Evolutionary conservation across 768 basidiomycete genomes (phyloP).

Genomic region (Leucocoprinus leucothites): DNA sequence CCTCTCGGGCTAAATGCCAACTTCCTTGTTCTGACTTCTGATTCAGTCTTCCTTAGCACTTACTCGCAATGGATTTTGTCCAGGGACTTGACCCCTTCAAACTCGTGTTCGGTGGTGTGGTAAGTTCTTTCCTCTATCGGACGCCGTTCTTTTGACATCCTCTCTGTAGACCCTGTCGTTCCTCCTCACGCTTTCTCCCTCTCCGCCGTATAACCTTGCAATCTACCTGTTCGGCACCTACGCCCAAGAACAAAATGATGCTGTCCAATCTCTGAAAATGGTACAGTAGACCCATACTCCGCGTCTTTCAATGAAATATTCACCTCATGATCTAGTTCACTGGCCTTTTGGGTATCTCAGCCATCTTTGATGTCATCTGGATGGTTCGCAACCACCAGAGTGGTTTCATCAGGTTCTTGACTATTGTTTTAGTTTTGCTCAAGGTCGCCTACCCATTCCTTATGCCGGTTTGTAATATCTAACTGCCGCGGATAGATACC

Average conservation of each 20-base stretch:
- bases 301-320: constrained; percentile 1
- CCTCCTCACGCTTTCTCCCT: constrained; percentile 46
- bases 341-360: constrained; percentile 56
- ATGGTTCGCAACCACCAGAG: constrained; percentile 52
- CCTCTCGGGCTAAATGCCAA: not conserved
- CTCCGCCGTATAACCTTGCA: constrained; percentile 78
- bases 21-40: not conserved
- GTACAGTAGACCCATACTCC: constrained; percentile 33
- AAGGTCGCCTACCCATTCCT: constrained; percentile 39
- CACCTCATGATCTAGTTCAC: constrained; percentile 47
- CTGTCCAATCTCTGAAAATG: constrained; percentile 57
- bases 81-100: constrained; percentile 72
- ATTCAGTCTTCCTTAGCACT: constrained; percentile 8
- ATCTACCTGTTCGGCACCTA: constrained; percentile 77
- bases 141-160: not conserved
- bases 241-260: constrained; percentile 67
- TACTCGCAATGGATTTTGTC: constrained; percentile 54
- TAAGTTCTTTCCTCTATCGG: constrained; percentile 28
- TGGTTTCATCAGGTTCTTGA: constrained; percentile 53
- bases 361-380: constrained; percentile 72
- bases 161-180: constrained; percentile 57
- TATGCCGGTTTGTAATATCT: not conserved
- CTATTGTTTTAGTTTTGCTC: constrained; percentile 50
- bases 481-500: constrained; percentile 44
- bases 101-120: constrained; percentile 61